These are phyloP conservation scores for Chlamydomonas sp. DNA, from an alignment of 139 green algal species.

Conservation along the genomic window DNA sequence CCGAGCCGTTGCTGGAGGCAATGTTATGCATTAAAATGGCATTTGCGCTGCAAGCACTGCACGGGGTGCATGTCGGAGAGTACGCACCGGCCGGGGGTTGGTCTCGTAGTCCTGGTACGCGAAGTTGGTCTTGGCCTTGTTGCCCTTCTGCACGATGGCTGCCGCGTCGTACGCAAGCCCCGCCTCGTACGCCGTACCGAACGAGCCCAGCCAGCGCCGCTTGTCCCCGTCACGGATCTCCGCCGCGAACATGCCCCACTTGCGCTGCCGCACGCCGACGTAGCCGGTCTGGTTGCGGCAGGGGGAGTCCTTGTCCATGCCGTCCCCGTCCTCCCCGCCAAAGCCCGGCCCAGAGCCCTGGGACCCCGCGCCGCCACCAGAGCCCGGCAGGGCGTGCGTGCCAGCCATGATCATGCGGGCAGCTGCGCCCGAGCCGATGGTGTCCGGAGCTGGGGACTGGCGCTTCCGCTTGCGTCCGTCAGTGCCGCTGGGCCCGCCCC, in stretches of 20 bases:
- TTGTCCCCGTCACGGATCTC: slow-evolving; percentile 85
- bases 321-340: not conserved
- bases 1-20: too few relatives aligned
- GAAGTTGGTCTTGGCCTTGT: slow-evolving; percentile 82
- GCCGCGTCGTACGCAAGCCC: slow-evolving; percentile 85
- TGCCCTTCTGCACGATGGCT: slow-evolving; percentile 76
- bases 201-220: slow-evolving; percentile 83
- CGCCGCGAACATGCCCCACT: slow-evolving; percentile 86
- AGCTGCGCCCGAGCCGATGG: not conserved
- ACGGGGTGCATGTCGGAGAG: too few relatives aligned
- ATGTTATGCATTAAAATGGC: too few relatives aligned
- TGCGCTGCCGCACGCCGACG: slow-evolving; percentile 75
- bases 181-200: slow-evolving; percentile 67
- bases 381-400: not conserved
- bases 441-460: not conserved
- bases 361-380: not conserved
- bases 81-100: slow-evolving; percentile 29
- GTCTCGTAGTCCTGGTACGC: slow-evolving; percentile 53
- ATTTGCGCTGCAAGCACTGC: too few relatives aligned
- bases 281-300: slow-evolving; percentile 76
- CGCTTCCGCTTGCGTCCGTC: slow-evolving; percentile 28
- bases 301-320: slow-evolving; percentile 14
- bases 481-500: not conserved
- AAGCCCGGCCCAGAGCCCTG: too few relatives aligned
- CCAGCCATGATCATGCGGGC: not conserved